These are phyloP conservation scores for Neurospora cerealis DNA, from an alignment of 495 filamentous ascomycete genomes.

Conservation along the genomic window DNA sequence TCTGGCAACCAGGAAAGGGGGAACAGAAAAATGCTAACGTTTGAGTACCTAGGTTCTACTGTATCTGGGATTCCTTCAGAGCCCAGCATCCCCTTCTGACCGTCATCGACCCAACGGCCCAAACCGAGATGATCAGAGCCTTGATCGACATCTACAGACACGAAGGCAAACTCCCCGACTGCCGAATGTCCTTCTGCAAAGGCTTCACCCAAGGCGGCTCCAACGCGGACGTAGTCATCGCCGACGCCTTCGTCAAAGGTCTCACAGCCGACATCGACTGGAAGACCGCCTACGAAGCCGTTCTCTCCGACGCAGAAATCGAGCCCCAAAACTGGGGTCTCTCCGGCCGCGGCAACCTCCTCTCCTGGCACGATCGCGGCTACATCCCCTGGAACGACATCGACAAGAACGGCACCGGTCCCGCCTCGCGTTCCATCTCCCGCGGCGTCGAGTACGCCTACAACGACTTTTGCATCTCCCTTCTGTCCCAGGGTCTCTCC, in stretches of 20 bases:
- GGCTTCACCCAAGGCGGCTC: conserved; percentile 65
- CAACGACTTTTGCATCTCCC: conserved; percentile 54
- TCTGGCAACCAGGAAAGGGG: conserved; percentile 24
- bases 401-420: conserved; percentile 50
- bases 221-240: conserved; percentile 61
- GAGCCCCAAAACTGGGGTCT: conserved; percentile 55
- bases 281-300: conserved; percentile 56
- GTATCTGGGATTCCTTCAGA: conserved; percentile 66
- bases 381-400: conserved; percentile 54
- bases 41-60: conserved; percentile 48
- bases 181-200: conserved; percentile 52
- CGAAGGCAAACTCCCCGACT: conserved; percentile 50
- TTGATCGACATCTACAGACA: conserved; percentile 61
- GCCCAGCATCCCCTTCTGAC: conserved; percentile 60
- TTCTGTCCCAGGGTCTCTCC: conserved; percentile 43
- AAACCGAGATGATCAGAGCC: conserved; percentile 57
- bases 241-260: conserved; percentile 59
- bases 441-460: conserved; percentile 67
- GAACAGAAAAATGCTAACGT: conserved; percentile 5
- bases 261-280: conserved; percentile 52
- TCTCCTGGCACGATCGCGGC: conserved; percentile 49
- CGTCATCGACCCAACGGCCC: conserved; percentile 52
- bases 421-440: conserved; percentile 51
- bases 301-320: conserved; percentile 58
- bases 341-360: conserved; percentile 54